Evolutionary conservation across 2,329 filamentous ascomycete species (phyloP), one percentile per base, ranked within the genome.

Genomic region (Polytolypa hystricis): DNA sequence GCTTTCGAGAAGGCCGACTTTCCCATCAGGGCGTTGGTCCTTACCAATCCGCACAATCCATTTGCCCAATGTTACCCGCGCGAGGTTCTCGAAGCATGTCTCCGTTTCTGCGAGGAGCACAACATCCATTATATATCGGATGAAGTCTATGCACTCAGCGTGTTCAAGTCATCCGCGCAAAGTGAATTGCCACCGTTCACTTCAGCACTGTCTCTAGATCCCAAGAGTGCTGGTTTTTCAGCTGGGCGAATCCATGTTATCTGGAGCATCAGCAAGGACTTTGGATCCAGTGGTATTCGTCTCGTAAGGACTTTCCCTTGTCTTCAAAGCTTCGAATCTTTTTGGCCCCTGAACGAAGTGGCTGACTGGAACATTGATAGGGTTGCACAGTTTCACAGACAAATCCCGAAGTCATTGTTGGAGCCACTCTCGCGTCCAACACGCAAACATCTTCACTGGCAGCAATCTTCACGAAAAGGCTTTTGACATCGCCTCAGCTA

Each of bases 71-170:
- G 21, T 25, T 25, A 25, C n/a, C 21, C 21, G n/a, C 21, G 7
- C 7, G 21, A 25, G 7, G 21, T 25, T 7, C 21, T 25, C n/a
- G n/a, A 7, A 7, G 7, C 21, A n/a, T 25, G 7, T 7, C 7
- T 25, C 7, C 7, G 49, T 2, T 46, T 75, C 20, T 75, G 71
- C 44, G 55, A 69, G 35, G 60, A 61, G 37, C 54, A 74, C 43
- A 42, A 57, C 2, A 52, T 76, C 4, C 71, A 77, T 44, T 54
- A 77, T 25, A 62, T 77, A 50, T 67, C 64, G 44, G 73, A 77
- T 47, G 73, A 77, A 47, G 68, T 77, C 26, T 77, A 77, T 46
- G 73, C 70, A 2, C 48, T 72, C 4, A 74, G 71, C 0, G 54
- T 67, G 1, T 77, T 64, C 49, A 41, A 60, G 5, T 71, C 65